These are phyloP conservation scores for Takakia lepidozioides DNA, from an alignment of 225 moss, liverwort and hornwort genomes.

Conservation along the genomic window DNA sequence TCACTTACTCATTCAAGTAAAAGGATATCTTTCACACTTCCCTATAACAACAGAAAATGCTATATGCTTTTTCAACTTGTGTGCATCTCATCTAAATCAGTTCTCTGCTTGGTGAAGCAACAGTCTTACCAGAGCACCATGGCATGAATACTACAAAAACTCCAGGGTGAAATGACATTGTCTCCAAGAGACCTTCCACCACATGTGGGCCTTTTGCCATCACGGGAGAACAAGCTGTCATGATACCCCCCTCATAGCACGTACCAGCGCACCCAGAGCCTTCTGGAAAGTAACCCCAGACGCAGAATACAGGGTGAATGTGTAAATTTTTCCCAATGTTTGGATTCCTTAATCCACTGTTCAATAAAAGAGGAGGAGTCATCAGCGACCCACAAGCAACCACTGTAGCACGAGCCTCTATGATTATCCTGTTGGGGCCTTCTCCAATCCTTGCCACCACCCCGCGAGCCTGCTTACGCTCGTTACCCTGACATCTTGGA, in stretches of 20 bases:
- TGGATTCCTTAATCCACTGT: conserved; percentile 30
- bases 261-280: conserved; percentile 39
- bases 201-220: conserved; percentile 31
- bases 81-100: too few relatives aligned
- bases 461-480: conserved; percentile 15
- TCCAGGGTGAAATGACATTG: conserved; percentile 55
- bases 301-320: conserved; percentile 38
- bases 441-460: conserved; percentile 12
- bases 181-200: conserved; percentile 65
- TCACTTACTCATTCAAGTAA: not conserved
- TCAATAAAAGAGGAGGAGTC: conserved; percentile 37
- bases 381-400: conserved; percentile 30
- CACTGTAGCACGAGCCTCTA: conserved; percentile 21
- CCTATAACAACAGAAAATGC: too few relatives aligned
- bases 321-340: conserved; percentile 42
- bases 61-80: too few relatives aligned
- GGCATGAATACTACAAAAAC: conserved; percentile 35
- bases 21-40: too few relatives aligned
- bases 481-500: not conserved
- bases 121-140: conserved; percentile 65
- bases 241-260: conserved; percentile 64
- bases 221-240: conserved; percentile 48
- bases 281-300: conserved; percentile 69
- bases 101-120: too few relatives aligned
- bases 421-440: not conserved